Evolutionary conservation across 768 basidiomycete genomes (phyloP).

Genomic region (Psilocybe cyanescens): DNA sequence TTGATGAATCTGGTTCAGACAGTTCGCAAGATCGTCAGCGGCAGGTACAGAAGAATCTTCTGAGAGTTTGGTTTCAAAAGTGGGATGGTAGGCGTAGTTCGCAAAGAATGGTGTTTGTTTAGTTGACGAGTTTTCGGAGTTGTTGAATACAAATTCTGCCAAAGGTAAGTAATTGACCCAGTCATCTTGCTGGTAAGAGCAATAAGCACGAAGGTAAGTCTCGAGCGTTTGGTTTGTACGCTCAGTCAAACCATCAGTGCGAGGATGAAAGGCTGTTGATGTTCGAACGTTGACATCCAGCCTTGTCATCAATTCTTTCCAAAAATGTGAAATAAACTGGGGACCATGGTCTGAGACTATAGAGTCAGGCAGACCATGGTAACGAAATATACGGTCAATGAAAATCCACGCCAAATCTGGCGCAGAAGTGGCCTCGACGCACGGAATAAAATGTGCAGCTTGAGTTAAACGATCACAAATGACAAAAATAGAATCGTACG

Average conservation of each 20-base stretch:
- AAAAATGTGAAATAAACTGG: constrained; percentile 37
- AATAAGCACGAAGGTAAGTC: constrained; percentile 38
- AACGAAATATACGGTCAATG: constrained; percentile 35
- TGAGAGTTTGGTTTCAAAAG: constrained; percentile 31
- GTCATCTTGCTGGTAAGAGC: constrained; percentile 43
- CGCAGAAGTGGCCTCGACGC: constrained; percentile 28
- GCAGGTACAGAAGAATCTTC: constrained; percentile 32
- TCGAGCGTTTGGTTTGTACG: constrained; percentile 32
- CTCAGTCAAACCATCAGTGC: constrained; percentile 23
- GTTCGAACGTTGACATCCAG: constrained; percentile 15
- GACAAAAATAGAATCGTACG: constrained; percentile 38
- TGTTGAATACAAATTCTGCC: constrained; percentile 47
- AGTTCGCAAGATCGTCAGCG: constrained; percentile 29
- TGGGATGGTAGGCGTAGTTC: constrained; percentile 34
- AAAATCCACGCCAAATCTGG: constrained; percentile 37
- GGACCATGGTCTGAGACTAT: constrained; percentile 37
- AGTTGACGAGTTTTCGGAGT: constrained; percentile 34
- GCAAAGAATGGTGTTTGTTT: constrained; percentile 40
- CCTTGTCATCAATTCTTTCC: constrained; percentile 16
- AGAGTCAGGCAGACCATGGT: constrained; percentile 36
- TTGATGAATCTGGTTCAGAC: constrained; percentile 33
- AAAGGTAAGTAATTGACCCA: constrained; percentile 44
- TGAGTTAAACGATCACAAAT: constrained; percentile 45
- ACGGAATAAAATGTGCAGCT: constrained; percentile 45
- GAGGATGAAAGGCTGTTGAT: constrained; percentile 25